Base-by-base conservation (phyloP, 1,139 yeast species). In the Arxiozyma slooffiae region DNA sequence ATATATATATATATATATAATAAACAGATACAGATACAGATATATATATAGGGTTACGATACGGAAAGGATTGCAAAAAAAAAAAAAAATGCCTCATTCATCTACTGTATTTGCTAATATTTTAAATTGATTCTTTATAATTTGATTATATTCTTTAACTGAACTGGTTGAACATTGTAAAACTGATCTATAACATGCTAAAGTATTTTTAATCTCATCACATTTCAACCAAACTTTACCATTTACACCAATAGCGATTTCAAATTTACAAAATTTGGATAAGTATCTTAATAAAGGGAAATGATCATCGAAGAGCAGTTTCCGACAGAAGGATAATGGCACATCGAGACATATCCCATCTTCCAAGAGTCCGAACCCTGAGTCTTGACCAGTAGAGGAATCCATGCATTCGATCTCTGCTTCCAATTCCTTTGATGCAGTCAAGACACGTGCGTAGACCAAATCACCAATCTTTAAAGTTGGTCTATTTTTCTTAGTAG, bases 401-500 rank as follows among this genome's bases (percentile, higher is more conserved):
- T 84, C 92, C 46, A 85, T 68, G 70, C 97, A 90, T 62, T 85
- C 95, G 40, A 90, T 73, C 60, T 89, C 96, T 1, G 82, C 79
- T 53, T 89, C 97, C 17, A 87, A 76, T 53, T 86, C 90, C 6
- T 79, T 77, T 49, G 79, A 80, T 1, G 85, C 84, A 50, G 73
- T 74, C 17, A 80, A 71, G 0, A 90, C 89, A 54, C 96, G 73
- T 1, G 95, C 96, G 65, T 90, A 90, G 0, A 90, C 86, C 1
- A 84, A 75, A 54, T 88, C 85, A 1, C 96, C 97, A 23, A 68
- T 70, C 54, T 80, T 79, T 56, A 90, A 72, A 59, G 85, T 84
- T 1, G 97, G 97, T 61, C 90, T 76, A 64, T 90, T 90, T 69
- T 89, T 90, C 67, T 85, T 87, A n/a, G 92, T 77, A 6, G 97